Base-by-base conservation (phyloP, 805 yeast genomes). In the Saccharomycopsis malanga region DNA sequence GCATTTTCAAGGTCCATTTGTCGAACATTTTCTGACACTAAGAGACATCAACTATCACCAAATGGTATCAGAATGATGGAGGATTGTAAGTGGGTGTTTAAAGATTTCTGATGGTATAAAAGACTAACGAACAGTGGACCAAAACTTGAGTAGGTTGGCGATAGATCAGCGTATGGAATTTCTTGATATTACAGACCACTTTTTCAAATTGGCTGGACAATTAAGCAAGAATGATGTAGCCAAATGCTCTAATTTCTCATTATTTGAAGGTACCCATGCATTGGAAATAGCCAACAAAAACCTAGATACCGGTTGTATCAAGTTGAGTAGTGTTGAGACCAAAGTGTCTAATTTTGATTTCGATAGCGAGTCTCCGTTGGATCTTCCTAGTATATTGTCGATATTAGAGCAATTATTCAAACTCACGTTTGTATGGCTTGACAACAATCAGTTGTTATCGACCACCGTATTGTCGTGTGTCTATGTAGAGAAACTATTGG, bases 191-290 rank as follows among this genome's bases (percentile, higher is more conserved):
- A 83, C 89, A 0, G 57, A 63, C 3, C 60, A 65, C n/a, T 66
- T 84, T 35, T 68, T 72, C 42, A 52, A 60, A 3, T 65, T 75
- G 17, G 57, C 74, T 34, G 48, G 57, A 10, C 54, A 51, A 2
- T 60, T 81, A 34, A 58, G 61, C 15, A 72, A 74, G 34, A 81
- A 80, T 27, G 69, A 73, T 41, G 78, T 91, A 17, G 75, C 76
- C 3, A 78, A 78, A 55, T 70, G 75, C 7, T 72, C 77, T 0
- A 64, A 65, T 23, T 87, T 87, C 64, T 76, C 79, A 46, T 69
- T 91, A 39, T 69, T 83, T 52, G 87, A 87, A 56, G 94, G 96
- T 0, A 85, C 96, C 1, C 81, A 89, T 54, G 95, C 98, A 0
- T 66, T 87, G 51, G 98, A 89, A 61, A 73, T 82, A 12, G 71